Evolutionary conservation across 140 eudicot species (phyloP).

Genomic region (Stevia rebaudiana): DNA sequence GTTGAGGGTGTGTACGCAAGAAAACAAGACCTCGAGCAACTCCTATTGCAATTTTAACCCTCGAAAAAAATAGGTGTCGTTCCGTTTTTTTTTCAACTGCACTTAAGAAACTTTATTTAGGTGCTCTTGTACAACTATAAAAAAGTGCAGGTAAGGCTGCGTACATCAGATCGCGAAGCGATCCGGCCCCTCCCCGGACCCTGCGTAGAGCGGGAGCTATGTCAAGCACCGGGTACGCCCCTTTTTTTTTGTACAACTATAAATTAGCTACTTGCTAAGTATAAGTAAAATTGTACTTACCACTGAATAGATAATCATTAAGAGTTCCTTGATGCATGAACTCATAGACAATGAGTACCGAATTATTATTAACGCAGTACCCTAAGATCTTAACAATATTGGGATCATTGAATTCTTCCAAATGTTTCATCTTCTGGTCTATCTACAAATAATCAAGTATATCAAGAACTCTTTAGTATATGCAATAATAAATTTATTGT

Average conservation of each 20-base stretch:
- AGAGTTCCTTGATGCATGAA: constrained; percentile 30
- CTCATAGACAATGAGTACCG: constrained; percentile 18
- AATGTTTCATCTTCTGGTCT: constrained; percentile 11
- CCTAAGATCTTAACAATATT: constrained; percentile 30
- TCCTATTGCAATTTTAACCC: constrained; percentile 27
- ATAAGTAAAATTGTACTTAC: constrained; percentile 16
- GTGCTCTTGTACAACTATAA: too few relatives aligned
- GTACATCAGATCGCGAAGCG: too few relatives aligned
- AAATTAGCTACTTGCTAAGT: constrained; percentile 7
- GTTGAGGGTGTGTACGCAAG: constrained; percentile 22
- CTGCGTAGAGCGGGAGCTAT: too few relatives aligned
- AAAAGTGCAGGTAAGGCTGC: too few relatives aligned
- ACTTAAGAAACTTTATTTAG: constrained; percentile 1
- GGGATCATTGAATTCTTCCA: constrained; percentile 24
- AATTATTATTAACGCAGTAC: constrained; percentile 13
- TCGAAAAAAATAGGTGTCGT: background rate
- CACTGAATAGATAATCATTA: constrained; percentile 17
- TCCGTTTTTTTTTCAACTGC: constrained; percentile 18
- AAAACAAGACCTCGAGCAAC: constrained; percentile 28
- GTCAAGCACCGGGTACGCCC: too few relatives aligned
- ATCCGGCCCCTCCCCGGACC: too few relatives aligned
- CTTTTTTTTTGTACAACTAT: background rate
- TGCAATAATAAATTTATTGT: background rate
- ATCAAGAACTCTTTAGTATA: background rate
- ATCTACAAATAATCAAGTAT: constrained; percentile 2